These are phyloP conservation scores for Diaporthe citriasiana DNA, from an alignment of 2,329 filamentous ascomycete species.

Conservation along the genomic window DNA sequence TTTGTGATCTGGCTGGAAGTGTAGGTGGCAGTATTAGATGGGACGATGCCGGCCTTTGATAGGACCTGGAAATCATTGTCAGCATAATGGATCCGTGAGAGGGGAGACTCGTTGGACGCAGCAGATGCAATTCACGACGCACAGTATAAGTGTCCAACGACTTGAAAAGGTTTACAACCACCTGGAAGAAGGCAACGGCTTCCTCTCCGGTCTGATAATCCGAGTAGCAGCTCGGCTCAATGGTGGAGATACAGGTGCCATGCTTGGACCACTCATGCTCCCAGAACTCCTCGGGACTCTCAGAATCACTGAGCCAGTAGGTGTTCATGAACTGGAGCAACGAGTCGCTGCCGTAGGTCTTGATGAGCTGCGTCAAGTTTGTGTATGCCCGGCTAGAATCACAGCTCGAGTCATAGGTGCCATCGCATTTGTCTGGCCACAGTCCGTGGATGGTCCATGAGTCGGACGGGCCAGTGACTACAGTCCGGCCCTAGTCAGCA, in stretches of 20 bases:
- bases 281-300: constrained; percentile 40
- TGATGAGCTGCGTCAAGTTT: constrained; percentile 38
- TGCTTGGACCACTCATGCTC: constrained; percentile 41
- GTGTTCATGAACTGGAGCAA: constrained; percentile 37
- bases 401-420: constrained; percentile 34
- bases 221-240: constrained; percentile 38
- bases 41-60: constrained; percentile 38
- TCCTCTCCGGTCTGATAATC: constrained; percentile 39
- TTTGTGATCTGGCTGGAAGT: constrained; percentile 32
- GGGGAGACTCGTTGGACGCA: fast-evolving
- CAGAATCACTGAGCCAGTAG: constrained; percentile 40
- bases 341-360: constrained; percentile 35
- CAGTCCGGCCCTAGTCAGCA: background rate
- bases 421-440: constrained; percentile 41
- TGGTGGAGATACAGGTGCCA: constrained; percentile 40
- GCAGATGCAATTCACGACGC: background rate
- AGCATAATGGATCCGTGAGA: background rate
- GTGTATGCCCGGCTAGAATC: constrained; percentile 38
- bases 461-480: constrained; percentile 37
- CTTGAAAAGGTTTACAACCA: constrained; percentile 37
- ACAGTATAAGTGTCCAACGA: constrained; percentile 40
- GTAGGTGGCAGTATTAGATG: constrained; percentile 39
- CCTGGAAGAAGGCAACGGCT: constrained; percentile 41
- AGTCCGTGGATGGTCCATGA: constrained; percentile 42
- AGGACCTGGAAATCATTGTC: constrained; percentile 22